These are phyloP conservation scores for Viridothelium virens DNA, from an alignment of 495 filamentous ascomycete genomes.

Conservation along the genomic window DNA sequence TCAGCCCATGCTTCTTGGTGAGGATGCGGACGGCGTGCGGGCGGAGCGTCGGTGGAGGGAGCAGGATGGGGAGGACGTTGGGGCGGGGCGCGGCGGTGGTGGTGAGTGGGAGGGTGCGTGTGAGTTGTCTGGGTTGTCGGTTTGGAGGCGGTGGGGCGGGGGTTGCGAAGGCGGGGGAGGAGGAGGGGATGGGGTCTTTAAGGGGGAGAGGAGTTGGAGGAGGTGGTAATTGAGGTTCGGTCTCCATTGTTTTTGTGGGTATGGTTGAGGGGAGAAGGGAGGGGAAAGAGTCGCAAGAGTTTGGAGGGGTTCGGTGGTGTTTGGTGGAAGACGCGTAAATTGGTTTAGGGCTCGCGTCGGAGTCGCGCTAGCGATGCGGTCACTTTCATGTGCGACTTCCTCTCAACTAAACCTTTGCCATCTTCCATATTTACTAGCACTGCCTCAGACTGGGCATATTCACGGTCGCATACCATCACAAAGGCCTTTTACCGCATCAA, in stretches of 20 bases:
- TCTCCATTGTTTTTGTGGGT: neutral
- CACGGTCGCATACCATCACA: neutral
- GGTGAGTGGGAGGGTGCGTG: too few species aligned
- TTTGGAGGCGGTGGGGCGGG: constrained; percentile 52
- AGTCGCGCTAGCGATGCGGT: constrained; percentile 1
- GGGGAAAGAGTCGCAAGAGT: neutral
- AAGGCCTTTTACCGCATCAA: neutral
- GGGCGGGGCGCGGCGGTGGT: too few species aligned
- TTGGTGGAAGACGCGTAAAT: constrained; percentile 14
- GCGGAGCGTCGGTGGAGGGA: constrained; percentile 77
- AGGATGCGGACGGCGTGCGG: constrained; percentile 92
- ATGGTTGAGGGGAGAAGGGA: neutral
- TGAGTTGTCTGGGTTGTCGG: constrained; percentile 32
- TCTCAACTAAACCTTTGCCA: neutral
- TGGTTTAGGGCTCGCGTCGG: constrained; percentile 4
- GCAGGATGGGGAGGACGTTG: constrained; percentile 76
- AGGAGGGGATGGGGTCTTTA: constrained; percentile 62
- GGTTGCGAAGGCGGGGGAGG: constrained; percentile 81
- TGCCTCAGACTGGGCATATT: neutral
- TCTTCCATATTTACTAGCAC: neutral
- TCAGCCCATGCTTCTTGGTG: constrained; percentile 94
- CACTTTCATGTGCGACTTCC: constrained; percentile 1
- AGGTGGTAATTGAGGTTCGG: neutral
- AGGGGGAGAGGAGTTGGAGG: constrained; percentile 18
- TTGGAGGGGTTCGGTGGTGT: neutral